Percentiles rank a stretch among this genome's conserved stretches.
Evolutionary conservation across 2,329 filamentous ascomycete species (phyloP).

Genomic region (Ophiosphaerella narmari): DNA sequence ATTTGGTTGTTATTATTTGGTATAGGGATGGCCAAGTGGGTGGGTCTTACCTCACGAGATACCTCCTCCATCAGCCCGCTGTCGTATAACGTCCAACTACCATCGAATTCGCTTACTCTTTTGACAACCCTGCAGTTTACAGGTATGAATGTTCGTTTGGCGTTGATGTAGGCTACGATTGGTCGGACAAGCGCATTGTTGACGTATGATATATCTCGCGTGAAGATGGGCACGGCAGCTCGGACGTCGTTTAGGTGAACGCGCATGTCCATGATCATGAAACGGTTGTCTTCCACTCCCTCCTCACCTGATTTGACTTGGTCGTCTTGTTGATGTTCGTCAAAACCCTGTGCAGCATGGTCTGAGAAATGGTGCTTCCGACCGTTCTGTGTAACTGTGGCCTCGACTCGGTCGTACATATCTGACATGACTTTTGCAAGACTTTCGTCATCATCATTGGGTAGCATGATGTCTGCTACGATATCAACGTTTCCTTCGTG

Average conservation of each 20-base stretch:
- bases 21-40: background rate
- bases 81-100: conserved; percentile 93
- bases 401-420: conserved; percentile 94
- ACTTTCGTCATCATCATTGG: conserved; percentile 82
- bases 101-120: conserved; percentile 84
- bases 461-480: conserved; percentile 93
- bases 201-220: conserved; percentile 87
- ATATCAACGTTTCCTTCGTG: conserved; percentile 97
- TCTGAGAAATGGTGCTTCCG: conserved; percentile 53
- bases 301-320: conserved; percentile 12
- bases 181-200: conserved; percentile 94
- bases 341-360: conserved; percentile 38
- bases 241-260: conserved; percentile 94
- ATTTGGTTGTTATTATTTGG: conserved; percentile 6
- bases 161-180: conserved; percentile 98
- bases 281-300: conserved; percentile 67
- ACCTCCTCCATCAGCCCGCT: conserved; percentile 93
- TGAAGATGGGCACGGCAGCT: conserved; percentile 91
- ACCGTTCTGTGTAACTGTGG: conserved; percentile 80
- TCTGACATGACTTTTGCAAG: conserved; percentile 95
- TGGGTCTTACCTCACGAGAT: conserved; percentile 70
- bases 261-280: conserved; percentile 91
- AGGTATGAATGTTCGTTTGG: conserved; percentile 91
- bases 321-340: conserved; percentile 27
- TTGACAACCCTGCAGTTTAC: conserved; percentile 95